phyloP scores from a whole-genome alignment of 225 moss, liverwort and hornwort genomes.

The Physcomitrellopsis africana region DNA sequence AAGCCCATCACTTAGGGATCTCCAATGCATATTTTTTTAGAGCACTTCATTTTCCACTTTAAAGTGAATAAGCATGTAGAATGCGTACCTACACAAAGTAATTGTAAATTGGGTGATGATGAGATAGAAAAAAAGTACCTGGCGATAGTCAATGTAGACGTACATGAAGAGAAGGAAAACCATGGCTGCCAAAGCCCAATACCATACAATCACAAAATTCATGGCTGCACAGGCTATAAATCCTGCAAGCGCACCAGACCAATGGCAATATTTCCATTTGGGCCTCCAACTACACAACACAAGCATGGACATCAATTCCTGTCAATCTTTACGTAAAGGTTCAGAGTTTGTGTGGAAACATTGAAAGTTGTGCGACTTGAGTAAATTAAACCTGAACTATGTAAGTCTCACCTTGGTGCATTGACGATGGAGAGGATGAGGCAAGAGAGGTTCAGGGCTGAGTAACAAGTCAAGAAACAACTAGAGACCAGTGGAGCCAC shows the following conservation, averaged over 20 bases:
- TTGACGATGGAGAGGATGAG: slow-evolving; percentile 80
- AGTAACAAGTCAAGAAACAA: slow-evolving; percentile 95
- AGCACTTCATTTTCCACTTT: not conserved
- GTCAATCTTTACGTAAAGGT: no score
- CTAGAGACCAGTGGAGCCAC: slow-evolving; percentile 99
- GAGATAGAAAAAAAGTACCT: slow-evolving; percentile 49
- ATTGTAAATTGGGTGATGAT: not conserved
- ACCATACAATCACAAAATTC: slow-evolving; percentile 94
- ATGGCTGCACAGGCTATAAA: slow-evolving; percentile 83
- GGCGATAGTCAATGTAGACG: slow-evolving; percentile 86
- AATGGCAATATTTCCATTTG: slow-evolving; percentile 93
- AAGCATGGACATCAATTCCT: slow-evolving; percentile 1
- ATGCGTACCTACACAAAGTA: not conserved
- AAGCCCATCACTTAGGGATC: not conserved
- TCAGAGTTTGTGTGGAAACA: no score
- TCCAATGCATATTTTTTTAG: not conserved
- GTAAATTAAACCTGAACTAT: no score
- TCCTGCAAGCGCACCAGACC: slow-evolving; percentile 82
- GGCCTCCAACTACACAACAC: slow-evolving; percentile 83
- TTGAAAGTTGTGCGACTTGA: no score
- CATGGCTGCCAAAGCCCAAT: slow-evolving; percentile 89
- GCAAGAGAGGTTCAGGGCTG: slow-evolving; percentile 92
- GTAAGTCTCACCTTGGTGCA: slow-evolving; percentile 72
- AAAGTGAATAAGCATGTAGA: not conserved
- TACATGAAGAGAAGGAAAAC: slow-evolving; percentile 78